phyloP scores from a whole-genome alignment of 208 protist genomes.

The Trypanosoma caninum region DNA sequence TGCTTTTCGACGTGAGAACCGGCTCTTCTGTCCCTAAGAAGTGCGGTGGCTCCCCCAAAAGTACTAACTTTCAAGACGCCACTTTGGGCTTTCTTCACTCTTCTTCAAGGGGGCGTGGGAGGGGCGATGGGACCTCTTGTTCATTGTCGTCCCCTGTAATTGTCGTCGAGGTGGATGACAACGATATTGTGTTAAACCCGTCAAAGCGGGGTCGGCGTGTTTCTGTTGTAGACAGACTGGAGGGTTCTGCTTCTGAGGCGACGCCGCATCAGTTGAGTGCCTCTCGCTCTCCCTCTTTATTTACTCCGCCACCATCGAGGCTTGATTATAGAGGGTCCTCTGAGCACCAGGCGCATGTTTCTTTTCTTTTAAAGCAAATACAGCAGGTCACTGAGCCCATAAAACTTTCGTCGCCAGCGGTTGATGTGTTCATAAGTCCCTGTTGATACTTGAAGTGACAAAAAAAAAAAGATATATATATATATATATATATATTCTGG shows the following conservation, averaged over 20 bases:
- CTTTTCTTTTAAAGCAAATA: conserved; percentile 16
- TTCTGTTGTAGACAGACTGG: neutral
- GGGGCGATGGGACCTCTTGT: neutral
- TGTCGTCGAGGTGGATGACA: neutral
- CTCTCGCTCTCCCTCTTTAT: no score
- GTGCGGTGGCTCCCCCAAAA: neutral
- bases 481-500: no score
- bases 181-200: neutral
- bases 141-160: neutral
- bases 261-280: no score
- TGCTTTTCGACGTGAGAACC: neutral
- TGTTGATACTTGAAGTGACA: no score
- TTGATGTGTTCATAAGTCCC: neutral
- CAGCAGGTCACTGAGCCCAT: conserved; percentile 4
- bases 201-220: no score
- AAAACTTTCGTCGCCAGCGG: neutral
- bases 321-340: neutral
- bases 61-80: neutral
- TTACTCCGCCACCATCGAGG: neutral
- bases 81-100: neutral
- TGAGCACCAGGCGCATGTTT: neutral
- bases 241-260: neutral
- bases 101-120: neutral
- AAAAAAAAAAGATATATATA: no score
- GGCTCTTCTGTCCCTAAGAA: neutral